Conservation (phyloP, 2,329 filamentous ascomycete species). For the Alternaria postmessia region DNA sequence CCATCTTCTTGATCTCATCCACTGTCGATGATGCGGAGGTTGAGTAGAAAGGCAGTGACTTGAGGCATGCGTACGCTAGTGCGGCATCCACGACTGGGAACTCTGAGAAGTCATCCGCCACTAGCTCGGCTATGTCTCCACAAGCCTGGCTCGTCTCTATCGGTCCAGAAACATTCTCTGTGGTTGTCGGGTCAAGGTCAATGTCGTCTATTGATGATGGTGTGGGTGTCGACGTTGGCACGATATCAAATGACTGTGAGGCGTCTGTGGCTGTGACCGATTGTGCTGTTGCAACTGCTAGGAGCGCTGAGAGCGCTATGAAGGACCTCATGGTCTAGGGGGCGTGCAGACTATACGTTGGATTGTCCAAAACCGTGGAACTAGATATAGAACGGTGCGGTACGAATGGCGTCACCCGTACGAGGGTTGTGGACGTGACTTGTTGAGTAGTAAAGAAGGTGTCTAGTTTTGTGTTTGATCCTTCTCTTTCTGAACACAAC, state of each 20-base stretch:
- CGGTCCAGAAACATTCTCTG: slow-evolving; percentile 38
- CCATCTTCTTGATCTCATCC: slow-evolving; percentile 43
- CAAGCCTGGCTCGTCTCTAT: slow-evolving; percentile 43
- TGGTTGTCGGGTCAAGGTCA: slow-evolving; percentile 34
- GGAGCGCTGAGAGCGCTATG: slow-evolving; percentile 5
- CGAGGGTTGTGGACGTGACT: neutral
- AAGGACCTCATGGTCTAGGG: slow-evolving; percentile 10
- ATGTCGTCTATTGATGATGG: slow-evolving; percentile 32
- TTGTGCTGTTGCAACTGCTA: slow-evolving; percentile 11
- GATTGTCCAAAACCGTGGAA: neutral
- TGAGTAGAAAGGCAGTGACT: slow-evolving; percentile 45
- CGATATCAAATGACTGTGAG: slow-evolving; percentile 13
- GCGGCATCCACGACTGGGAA: slow-evolving; percentile 42
- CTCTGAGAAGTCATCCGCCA: slow-evolving; percentile 18
- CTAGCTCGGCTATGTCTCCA: slow-evolving; percentile 32
- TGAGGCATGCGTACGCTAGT: slow-evolving; percentile 48
- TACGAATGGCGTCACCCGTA: neutral
- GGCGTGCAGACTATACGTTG: neutral
- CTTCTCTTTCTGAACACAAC: neutral
- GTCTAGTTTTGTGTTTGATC: neutral
- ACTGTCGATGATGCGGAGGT: slow-evolving; percentile 39
- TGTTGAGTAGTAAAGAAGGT: neutral
- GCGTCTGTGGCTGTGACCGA: slow-evolving; percentile 11
- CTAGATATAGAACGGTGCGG: neutral
- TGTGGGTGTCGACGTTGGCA: slow-evolving; percentile 10